Percentiles rank a stretch among this genome's conserved stretches.
These are phyloP conservation scores for Allantophomopsis lycopodina DNA, from an alignment of 2,329 filamentous ascomycete species.

Conservation along the genomic window DNA sequence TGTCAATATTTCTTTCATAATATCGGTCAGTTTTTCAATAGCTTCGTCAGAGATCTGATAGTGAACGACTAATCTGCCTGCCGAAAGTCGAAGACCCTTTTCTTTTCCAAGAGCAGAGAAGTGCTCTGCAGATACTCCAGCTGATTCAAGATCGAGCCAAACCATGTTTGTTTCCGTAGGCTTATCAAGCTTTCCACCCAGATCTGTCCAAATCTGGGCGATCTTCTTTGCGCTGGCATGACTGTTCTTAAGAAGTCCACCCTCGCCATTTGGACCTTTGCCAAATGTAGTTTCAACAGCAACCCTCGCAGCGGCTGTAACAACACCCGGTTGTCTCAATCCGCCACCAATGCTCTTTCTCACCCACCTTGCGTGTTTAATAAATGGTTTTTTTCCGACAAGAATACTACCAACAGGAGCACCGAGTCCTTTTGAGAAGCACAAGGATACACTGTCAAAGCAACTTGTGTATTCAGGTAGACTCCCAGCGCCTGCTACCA, in stretches of 20 bases:
- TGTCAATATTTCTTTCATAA: no score
- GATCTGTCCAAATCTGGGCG: constrained; percentile 41
- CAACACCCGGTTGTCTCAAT: constrained; percentile 60
- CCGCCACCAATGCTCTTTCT: constrained; percentile 74
- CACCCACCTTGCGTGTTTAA: constrained; percentile 58
- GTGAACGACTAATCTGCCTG: constrained; percentile 51
- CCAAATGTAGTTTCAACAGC: constrained; percentile 72
- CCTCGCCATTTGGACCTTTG: constrained; percentile 37
- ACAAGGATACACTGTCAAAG: constrained; percentile 65
- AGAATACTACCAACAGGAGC: constrained; percentile 70
- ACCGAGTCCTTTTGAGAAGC: constrained; percentile 72
- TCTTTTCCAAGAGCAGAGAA: constrained; percentile 39
- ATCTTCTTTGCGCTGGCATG: constrained; percentile 51
- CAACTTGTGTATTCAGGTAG: constrained; percentile 52
- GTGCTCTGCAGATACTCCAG: constrained; percentile 34
- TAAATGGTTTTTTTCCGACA: constrained; percentile 38
- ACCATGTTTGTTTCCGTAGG: constrained; percentile 65
- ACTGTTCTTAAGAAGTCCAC: constrained; percentile 43
- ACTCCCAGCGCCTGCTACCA: constrained; percentile 52
- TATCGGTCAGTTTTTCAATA: constrained; percentile 29
- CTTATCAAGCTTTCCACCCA: constrained; percentile 45
- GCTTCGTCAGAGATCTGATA: constrained; percentile 55
- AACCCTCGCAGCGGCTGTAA: constrained; percentile 62
- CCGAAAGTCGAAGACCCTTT: constrained; percentile 40
- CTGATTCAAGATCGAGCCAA: constrained; percentile 49